These are phyloP conservation scores for Debaryomyces sp. DNA, from an alignment of 1,139 yeast species.

Conservation along the genomic window DNA sequence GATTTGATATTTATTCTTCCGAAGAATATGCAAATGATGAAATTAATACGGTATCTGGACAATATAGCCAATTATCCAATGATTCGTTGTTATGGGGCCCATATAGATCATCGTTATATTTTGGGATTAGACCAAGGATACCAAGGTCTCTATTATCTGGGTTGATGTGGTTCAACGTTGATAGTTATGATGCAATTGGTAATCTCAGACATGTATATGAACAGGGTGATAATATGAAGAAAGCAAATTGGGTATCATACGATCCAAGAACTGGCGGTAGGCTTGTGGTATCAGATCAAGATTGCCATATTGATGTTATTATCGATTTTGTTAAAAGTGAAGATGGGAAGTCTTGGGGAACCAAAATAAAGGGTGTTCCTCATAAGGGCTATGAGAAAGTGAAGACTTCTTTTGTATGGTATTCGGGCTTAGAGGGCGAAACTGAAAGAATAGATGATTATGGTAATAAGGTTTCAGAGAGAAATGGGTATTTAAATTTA, in stretches of 20 bases:
- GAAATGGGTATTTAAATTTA: constrained; percentile 36
- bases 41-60: constrained; percentile 18
- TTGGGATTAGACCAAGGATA: constrained; percentile 81
- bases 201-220: constrained; percentile 80
- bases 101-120: constrained; percentile 81
- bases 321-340: constrained; percentile 77
- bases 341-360: constrained; percentile 79
- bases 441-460: constrained; percentile 29
- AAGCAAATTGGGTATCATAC: constrained; percentile 83
- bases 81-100: constrained; percentile 80
- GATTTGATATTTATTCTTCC: constrained; percentile 19
- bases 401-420: constrained; percentile 72
- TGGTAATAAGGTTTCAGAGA: constrained; percentile 18
- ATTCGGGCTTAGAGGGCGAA: constrained; percentile 72
- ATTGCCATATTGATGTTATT: constrained; percentile 60
- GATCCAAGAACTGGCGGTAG: constrained; percentile 90
- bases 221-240: constrained; percentile 68
- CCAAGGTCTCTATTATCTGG: constrained; percentile 84
- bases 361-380: constrained; percentile 66
- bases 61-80: constrained; percentile 31
- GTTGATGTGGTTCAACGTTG: constrained; percentile 84
- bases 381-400: constrained; percentile 48
- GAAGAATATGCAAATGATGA: constrained; percentile 11
- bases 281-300: constrained; percentile 71
- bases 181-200: constrained; percentile 57